Evolutionary conservation across 805 yeast species (phyloP), one percentile per base, ranked within the genome.

Genomic region (Metschnikowia gelsemii): DNA sequence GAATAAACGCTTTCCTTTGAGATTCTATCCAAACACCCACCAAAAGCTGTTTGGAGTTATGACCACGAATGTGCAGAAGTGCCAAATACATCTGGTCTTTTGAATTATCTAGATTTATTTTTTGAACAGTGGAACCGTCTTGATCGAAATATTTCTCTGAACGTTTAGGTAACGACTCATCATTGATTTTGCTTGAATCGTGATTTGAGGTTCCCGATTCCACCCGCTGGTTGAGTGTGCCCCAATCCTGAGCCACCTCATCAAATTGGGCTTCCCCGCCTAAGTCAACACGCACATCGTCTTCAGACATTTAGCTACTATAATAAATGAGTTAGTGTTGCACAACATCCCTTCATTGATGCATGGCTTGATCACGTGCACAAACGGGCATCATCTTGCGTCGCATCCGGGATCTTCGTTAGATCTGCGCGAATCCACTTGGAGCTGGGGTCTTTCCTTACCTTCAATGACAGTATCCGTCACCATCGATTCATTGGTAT

Each of bases 61-160:
- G 67, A 9, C 82, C 80, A 40, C 89, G 65, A 1, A 69, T 66
- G 2, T 67, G 66, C 1, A 52, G 56, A 21, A 89, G 63, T 0
- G 95, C 90, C 3, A 68, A 64, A 55, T 77, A 87, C 96, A 90
- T 89, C 21, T 83, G 80, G 22, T 74, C 63, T 39, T 86, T 67
- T 8, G 91, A 79, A 19, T 68, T 68, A 8, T 66, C 63, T 4
- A 90, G 67, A 13, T 66, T 59, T 3, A 57, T 45, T 4, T 54
- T 58, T 57, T 86, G 93, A 5, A 67, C 56, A 5, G 55, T 51
- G 0, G 89, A 81, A 0, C 87, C 88, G 57, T 84, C 91, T 0
- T 95, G 96, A 45, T 81, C 95, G 50, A 80, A 85, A 50, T 87
- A 96, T 58, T 90, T 90, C 43, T 80, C 89, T 2, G 96, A 96